phyloP scores from a whole-genome alignment of 768 basidiomycete species.

The Boletus insuetus region DNA sequence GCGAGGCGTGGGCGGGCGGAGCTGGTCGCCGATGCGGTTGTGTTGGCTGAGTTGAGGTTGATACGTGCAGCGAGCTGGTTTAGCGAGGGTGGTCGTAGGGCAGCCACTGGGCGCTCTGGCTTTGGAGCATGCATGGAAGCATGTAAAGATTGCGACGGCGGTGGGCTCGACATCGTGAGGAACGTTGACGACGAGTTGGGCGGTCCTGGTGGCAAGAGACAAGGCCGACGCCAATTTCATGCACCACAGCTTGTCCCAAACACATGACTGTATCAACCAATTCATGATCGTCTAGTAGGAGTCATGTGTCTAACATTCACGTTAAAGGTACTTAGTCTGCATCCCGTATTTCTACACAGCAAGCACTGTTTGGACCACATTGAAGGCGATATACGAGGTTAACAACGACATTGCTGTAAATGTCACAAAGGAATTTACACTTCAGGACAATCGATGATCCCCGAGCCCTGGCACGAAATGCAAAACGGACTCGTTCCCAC shows the following conservation, averaged over 20 bases:
- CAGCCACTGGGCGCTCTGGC: constrained; percentile 34
- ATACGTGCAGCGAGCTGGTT: constrained; percentile 83
- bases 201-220: constrained; percentile 9
- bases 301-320: too few species aligned
- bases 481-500: too few species aligned
- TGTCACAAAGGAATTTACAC: background rate
- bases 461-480: too few species aligned
- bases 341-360: too few species aligned
- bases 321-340: too few species aligned
- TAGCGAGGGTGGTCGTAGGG: constrained; percentile 61
- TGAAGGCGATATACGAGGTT: too few species aligned
- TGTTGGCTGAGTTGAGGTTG: constrained; percentile 38
- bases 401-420: background rate
- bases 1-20: constrained; percentile 65
- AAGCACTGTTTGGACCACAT: too few species aligned
- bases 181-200: constrained; percentile 13
- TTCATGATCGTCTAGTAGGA: too few species aligned
- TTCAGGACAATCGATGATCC: too few species aligned
- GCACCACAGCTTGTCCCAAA: background rate
- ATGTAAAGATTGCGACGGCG: constrained; percentile 28
- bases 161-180: constrained; percentile 31
- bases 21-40: constrained; percentile 20
- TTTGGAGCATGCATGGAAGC: constrained; percentile 36
- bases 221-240: constrained; percentile 8
- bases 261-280: background rate